Evolutionary conservation across 2,329 filamentous ascomycete genomes (phyloP).

Genomic region (Alternaria brassicicola): DNA sequence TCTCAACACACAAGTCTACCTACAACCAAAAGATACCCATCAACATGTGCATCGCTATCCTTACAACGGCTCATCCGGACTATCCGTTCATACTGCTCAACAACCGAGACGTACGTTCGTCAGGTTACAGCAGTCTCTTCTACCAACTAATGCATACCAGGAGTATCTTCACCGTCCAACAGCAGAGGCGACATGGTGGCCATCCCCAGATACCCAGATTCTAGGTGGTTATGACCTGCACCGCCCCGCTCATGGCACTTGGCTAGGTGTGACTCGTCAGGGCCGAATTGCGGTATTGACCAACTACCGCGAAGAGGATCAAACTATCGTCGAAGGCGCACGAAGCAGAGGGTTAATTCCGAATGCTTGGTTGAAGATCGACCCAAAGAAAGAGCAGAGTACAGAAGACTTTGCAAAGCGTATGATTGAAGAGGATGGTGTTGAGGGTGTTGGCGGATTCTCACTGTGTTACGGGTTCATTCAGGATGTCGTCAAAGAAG

Average conservation of each 20-base stretch:
- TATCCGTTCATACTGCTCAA: conserved; percentile 59
- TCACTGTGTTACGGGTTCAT: conserved; percentile 65
- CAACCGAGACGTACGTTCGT: conserved; percentile 54
- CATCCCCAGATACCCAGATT: conserved; percentile 59
- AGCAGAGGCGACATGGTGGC: conserved; percentile 65
- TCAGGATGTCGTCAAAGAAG: conserved; percentile 48
- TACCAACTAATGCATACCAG: conserved; percentile 41
- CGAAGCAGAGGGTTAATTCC: conserved; percentile 66
- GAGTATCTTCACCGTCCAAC: conserved; percentile 69
- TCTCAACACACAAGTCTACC: background rate
- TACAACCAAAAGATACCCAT: background rate
- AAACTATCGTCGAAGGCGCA: conserved; percentile 50
- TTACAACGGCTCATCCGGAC: conserved; percentile 56
- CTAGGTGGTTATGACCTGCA: conserved; percentile 68
- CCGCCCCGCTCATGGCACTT: conserved; percentile 65
- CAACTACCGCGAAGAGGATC: conserved; percentile 64
- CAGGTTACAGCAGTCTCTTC: background rate
- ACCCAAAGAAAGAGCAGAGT: conserved; percentile 41
- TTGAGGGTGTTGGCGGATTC: conserved; percentile 67
- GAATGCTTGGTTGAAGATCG: conserved; percentile 62
- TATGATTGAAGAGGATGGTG: conserved; percentile 61
- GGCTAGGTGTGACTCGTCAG: conserved; percentile 66
- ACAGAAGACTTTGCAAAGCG: conserved; percentile 60
- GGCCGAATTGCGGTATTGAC: conserved; percentile 68
- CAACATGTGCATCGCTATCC: conserved; percentile 56